Percentiles rank a stretch among this genome's conserved stretches.
These are phyloP conservation scores for Nepenthes mirabilis DNA, from an alignment of 148 eudicot genomes.

Conservation along the genomic window DNA sequence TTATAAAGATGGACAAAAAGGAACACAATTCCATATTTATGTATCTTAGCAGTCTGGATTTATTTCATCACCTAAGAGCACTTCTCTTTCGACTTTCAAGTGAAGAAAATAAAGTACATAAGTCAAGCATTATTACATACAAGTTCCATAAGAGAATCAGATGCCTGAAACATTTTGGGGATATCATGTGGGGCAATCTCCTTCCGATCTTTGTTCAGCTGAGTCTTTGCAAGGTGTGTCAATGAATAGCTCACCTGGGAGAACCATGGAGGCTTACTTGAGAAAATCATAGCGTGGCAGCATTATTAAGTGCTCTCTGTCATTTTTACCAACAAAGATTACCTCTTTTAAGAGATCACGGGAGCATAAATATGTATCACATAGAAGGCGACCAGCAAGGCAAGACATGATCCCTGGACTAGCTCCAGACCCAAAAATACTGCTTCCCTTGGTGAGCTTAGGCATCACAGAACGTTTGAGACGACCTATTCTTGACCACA, in stretches of 20 bases:
- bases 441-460: conserved; percentile 59
- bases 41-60: too few species aligned
- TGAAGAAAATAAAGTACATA: too few species aligned
- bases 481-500: conserved; percentile 97
- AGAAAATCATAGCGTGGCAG: conserved; percentile 7
- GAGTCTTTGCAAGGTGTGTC: conserved; percentile 88
- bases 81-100: background rate
- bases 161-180: conserved; percentile 55
- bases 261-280: conserved; percentile 6
- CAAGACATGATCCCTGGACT: conserved; percentile 92
- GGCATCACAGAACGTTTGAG: conserved; percentile 86
- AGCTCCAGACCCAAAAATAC: conserved; percentile 86
- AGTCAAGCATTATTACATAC: conserved; percentile 31
- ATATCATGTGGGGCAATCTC: conserved; percentile 85
- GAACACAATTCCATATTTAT: background rate
- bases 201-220: conserved; percentile 76
- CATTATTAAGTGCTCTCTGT: background rate
- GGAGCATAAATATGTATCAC: conserved; percentile 87
- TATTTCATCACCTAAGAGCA: background rate
- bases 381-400: conserved; percentile 87
- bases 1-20: background rate
- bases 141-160: conserved; percentile 71
- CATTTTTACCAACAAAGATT: conserved; percentile 3
- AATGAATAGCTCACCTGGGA: conserved; percentile 93
- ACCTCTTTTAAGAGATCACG: conserved; percentile 97